Evolutionary conservation across 2,329 filamentous ascomycete species (phyloP).

Genomic region (Laburnicola sp.): DNA sequence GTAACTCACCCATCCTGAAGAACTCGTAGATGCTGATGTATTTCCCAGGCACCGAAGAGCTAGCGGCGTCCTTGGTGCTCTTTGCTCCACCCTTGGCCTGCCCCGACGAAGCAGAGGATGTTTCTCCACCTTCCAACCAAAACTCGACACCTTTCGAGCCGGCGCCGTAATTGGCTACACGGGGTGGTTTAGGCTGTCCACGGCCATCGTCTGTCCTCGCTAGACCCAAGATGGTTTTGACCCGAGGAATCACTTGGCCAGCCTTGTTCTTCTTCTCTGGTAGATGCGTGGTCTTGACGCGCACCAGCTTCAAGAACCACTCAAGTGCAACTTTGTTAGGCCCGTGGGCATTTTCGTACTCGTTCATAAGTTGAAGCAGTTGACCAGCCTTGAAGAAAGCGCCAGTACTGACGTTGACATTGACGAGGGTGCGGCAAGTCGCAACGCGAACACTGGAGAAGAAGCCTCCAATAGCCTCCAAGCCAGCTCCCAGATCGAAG

Average conservation of each 20-base stretch:
- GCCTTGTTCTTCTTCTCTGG: slow-evolving; percentile 38
- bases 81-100: slow-evolving; percentile 7
- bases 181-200: slow-evolving; percentile 18
- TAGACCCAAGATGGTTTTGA: slow-evolving; percentile 47
- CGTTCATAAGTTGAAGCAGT: slow-evolving; percentile 36
- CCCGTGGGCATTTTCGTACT: slow-evolving; percentile 19
- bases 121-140: slow-evolving; percentile 19
- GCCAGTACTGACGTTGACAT: slow-evolving; percentile 62
- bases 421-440: slow-evolving; percentile 60
- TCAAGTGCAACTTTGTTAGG: slow-evolving; percentile 27
- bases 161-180: slow-evolving; percentile 16
- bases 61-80: neutral
- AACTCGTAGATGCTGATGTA: slow-evolving; percentile 29
- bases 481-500: slow-evolving; percentile 52
- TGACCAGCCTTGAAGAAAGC: slow-evolving; percentile 57
- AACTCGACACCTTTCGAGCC: slow-evolving; percentile 30
- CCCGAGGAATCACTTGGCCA: slow-evolving; percentile 35
- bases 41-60: slow-evolving; percentile 11
- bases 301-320: slow-evolving; percentile 44
- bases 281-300: slow-evolving; percentile 43
- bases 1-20: slow-evolving; percentile 17
- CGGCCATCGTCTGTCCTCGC: slow-evolving; percentile 45
- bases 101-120: slow-evolving; percentile 7
- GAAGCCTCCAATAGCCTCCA: slow-evolving; percentile 62
- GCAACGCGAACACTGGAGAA: slow-evolving; percentile 62